Conservation (phyloP, 2,329 filamentous ascomycete species). For the Penicillium corylophilum region DNA sequence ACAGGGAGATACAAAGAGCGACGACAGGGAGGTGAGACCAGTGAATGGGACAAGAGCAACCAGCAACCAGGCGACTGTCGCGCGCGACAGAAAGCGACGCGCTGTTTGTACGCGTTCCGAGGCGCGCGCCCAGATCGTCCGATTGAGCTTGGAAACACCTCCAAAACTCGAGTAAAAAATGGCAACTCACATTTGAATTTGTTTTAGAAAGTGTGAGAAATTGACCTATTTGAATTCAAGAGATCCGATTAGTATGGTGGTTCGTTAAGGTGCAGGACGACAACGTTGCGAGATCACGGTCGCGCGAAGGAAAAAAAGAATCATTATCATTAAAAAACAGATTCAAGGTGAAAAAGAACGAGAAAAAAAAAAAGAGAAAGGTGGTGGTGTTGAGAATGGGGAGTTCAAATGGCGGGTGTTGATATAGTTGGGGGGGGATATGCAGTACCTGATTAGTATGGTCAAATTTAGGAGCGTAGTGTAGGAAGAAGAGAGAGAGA, state of each 20-base stretch:
- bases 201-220: neutral
- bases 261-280: slow-evolving; percentile 7
- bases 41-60: neutral
- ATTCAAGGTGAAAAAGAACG: slow-evolving; percentile 10
- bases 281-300: slow-evolving; percentile 3
- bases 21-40: neutral
- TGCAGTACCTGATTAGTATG: slow-evolving; percentile 42
- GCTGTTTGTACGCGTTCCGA: neutral
- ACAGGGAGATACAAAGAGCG: neutral
- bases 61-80: neutral
- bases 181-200: neutral
- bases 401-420: slow-evolving; percentile 24
- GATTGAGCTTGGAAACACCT: neutral
- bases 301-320: slow-evolving; percentile 17
- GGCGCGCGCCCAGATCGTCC: neutral
- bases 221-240: slow-evolving; percentile 2
- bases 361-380: slow-evolving; percentile 15
- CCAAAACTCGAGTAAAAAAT: neutral
- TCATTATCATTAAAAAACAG: slow-evolving; percentile 7
- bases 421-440: slow-evolving; percentile 36
- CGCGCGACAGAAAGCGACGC: neutral
- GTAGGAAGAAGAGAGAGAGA: slow-evolving; percentile 33
- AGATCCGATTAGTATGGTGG: slow-evolving; percentile 9
- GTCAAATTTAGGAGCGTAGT: slow-evolving; percentile 30
- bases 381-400: slow-evolving; percentile 29